These are phyloP conservation scores for Stramenopiles sp. DNA, from an alignment of 352 stramenopile species.

Conservation along the genomic window DNA sequence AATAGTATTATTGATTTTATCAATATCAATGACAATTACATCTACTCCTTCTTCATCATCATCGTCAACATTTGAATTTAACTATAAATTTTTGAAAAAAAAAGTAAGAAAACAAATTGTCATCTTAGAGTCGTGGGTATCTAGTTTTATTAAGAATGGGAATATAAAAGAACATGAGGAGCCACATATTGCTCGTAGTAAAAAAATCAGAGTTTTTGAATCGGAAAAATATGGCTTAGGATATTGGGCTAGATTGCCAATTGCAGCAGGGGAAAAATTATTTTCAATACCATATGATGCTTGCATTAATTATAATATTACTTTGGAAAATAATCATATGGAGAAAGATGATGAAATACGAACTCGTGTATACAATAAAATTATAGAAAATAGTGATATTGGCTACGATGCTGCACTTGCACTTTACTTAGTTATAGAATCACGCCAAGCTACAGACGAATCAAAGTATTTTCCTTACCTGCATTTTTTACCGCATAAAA, in stretches of 20 bases:
- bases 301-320: not conserved
- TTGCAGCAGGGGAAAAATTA: not conserved
- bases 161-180: not conserved
- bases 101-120: not conserved
- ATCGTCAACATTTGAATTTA: too few species aligned
- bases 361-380: not conserved
- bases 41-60: too few species aligned
- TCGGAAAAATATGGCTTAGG: not conserved
- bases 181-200: not conserved
- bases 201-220: not conserved
- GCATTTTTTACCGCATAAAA: not conserved
- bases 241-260: not conserved
- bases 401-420: not conserved
- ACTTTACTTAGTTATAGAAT: not conserved
- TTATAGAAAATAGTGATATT: not conserved
- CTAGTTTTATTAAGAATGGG: not conserved
- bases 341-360: too few species aligned
- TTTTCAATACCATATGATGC: not conserved
- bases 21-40: too few species aligned
- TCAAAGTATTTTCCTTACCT: not conserved
- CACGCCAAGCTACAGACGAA: not conserved
- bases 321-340: not conserved
- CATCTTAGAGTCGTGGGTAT: not conserved
- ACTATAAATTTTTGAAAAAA: not conserved
- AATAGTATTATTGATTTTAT: too few species aligned